A percentile compares a stretch with the other conserved stretches of the same genome.
Conservation (phyloP, 768 basidiomycete genomes). For the Mycena floridula region DNA sequence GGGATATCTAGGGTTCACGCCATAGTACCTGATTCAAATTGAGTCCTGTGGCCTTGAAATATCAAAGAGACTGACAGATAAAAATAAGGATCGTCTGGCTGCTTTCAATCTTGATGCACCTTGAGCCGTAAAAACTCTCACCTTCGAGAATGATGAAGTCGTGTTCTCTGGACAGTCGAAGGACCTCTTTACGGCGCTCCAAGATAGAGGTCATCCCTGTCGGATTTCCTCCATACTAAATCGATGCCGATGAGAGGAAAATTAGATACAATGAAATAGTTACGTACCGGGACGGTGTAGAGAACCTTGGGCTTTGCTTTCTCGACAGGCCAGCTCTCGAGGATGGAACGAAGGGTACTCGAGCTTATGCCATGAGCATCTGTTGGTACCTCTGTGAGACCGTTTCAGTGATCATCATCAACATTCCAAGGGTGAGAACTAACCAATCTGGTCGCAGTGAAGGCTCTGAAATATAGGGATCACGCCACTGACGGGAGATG, state of each 20-base stretch:
- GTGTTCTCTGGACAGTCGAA: slow-evolving; percentile 65
- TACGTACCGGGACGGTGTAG: slow-evolving; percentile 72
- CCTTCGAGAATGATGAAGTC: slow-evolving; percentile 86
- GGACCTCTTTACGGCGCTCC: slow-evolving; percentile 64
- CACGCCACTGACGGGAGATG: slow-evolving; percentile 41
- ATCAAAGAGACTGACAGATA: no score
- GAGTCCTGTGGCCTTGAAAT: no score
- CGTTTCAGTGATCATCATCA: neutral
- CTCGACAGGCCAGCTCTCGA: slow-evolving; percentile 69
- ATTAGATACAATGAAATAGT: slow-evolving; percentile 3
- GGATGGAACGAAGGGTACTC: slow-evolving; percentile 48
- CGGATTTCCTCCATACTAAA: slow-evolving; percentile 80
- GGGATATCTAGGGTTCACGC: slow-evolving; percentile 51
- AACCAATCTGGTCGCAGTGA: slow-evolving; percentile 55
- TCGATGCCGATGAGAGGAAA: neutral
- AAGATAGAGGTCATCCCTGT: slow-evolving; percentile 73
- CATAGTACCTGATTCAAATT: no score
- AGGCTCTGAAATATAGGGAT: slow-evolving; percentile 57
- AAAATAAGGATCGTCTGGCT: slow-evolving; percentile 72
- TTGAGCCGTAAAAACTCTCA: slow-evolving; percentile 12
- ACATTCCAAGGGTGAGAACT: slow-evolving; percentile 11
- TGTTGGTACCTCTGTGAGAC: slow-evolving; percentile 60
- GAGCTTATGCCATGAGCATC: slow-evolving; percentile 70
- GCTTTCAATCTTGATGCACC: neutral
- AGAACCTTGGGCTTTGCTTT: slow-evolving; percentile 73